Base-by-base conservation (phyloP, 2,329 filamentous ascomycete species). In the Sclerotinia sclerotiorum region DNA sequence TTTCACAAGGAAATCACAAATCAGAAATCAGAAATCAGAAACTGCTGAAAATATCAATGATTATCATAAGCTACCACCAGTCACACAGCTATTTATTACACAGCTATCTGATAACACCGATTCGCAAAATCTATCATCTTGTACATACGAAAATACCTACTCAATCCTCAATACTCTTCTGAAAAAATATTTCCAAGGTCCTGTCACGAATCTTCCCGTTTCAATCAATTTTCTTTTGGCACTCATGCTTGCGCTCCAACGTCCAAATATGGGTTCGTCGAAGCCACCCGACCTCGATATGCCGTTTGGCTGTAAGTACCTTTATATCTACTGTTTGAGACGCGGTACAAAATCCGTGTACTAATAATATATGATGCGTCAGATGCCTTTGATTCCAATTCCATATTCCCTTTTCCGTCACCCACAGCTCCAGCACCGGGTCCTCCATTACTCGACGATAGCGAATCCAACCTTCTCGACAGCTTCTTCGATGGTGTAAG, bases 261-360 rank as follows among this genome's bases (percentile, higher is more conserved):
- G 79, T 82, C 82, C 71, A 78, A 85, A 80, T 77, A 88, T 88
- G 86, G 84, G 81, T 83, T 84, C 85, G 80, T 83, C 81, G 80
- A 84, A 84, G 80, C 82, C 83, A 77, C 81, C 84, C 74, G 82
- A 86, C 74, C 80, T 82, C 68, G 82, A 84, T 72, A 80, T 85
- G 76, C 85, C 87, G 49, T 91, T 91, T 83, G 89, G 88, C 76
- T 91, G 88, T 91, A 83, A 74, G 88, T 84, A 58, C 64, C 32
- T 32, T 27, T 42, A 17, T 21, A 44, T 60, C 29, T 21, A 7
- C 24, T 32, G 17, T 11, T 27, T 3, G 8, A 19, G n/a, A 19
- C 1, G 6, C 54, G 29, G 27, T 56, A 54, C 42, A 35, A 51
- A 68, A 44, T 46, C 52, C 46, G 52, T 8, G 11, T 56, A 54